Conservation (phyloP, 2,329 filamentous ascomycete species). For the Davidsoniella eucalypti region DNA sequence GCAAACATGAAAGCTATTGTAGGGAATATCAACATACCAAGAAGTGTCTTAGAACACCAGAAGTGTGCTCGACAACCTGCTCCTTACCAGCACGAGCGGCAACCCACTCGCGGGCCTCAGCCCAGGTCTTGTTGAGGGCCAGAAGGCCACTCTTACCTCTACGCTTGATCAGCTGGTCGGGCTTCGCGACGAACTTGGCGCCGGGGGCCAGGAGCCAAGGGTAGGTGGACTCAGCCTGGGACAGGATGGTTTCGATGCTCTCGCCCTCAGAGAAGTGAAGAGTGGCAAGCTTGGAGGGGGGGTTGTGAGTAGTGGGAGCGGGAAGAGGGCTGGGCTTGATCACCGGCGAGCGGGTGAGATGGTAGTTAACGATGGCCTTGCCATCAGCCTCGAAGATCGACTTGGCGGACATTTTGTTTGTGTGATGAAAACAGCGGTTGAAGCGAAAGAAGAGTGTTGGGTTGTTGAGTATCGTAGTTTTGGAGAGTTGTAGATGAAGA, state of each 20-base stretch:
- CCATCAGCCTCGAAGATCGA: slow-evolving; percentile 97
- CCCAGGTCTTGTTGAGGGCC: slow-evolving; percentile 92
- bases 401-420: slow-evolving; percentile 45
- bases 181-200: slow-evolving; percentile 94
- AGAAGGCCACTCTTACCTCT: slow-evolving; percentile 97
- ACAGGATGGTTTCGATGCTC: slow-evolving; percentile 65
- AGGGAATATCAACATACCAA: slow-evolving; percentile 30
- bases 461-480: background rate
- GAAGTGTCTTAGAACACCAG: slow-evolving; percentile 83
- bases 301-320: slow-evolving; percentile 70
- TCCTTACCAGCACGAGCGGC: slow-evolving; percentile 80
- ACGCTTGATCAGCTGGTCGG: slow-evolving; percentile 99
- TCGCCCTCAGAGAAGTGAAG: slow-evolving; percentile 86
- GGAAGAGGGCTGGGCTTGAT: slow-evolving; percentile 97
- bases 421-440: slow-evolving; percentile 14
- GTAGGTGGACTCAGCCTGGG: slow-evolving; percentile 92
- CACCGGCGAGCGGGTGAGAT: slow-evolving; percentile 90
- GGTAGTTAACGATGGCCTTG: slow-evolving; percentile 99
- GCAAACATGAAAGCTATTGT: background rate
- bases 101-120: slow-evolving; percentile 87
- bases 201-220: slow-evolving; percentile 77
- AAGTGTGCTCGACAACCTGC: slow-evolving; percentile 82
- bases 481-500: background rate
- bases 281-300: slow-evolving; percentile 76
- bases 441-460: slow-evolving; percentile 13